These are phyloP conservation scores for Aquilaria malaccensis DNA, from an alignment of 345 rosid species.

Conservation along the genomic window DNA sequence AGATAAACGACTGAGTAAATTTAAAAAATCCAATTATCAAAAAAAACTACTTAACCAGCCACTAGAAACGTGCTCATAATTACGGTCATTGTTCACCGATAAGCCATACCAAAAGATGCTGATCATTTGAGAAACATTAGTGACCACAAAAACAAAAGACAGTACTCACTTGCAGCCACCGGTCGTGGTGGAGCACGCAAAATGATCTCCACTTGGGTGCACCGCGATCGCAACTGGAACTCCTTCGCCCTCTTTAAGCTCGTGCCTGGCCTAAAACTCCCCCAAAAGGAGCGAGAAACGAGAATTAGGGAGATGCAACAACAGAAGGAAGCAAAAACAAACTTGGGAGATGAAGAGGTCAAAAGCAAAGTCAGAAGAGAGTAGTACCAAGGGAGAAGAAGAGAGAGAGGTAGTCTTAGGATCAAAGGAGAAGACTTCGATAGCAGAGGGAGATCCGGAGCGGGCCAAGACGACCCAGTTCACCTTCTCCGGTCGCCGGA, in stretches of 20 bases:
- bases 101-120: too few species aligned
- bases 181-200: conserved; percentile 71
- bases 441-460: conserved; percentile 49
- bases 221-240: conserved; percentile 58
- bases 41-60: too few species aligned
- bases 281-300: neutral
- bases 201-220: conserved; percentile 79
- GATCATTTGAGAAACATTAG: too few species aligned
- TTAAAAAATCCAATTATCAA: too few species aligned
- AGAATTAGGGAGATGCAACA: neutral
- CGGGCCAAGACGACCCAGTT: conserved; percentile 56
- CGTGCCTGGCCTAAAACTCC: conserved; percentile 41
- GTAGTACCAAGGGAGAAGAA: conserved; percentile 61
- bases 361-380: neutral
- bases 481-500: conserved; percentile 73
- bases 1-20: too few species aligned
- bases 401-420: conserved; percentile 55
- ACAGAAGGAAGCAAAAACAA: neutral
- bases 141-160: neutral
- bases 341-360: neutral
- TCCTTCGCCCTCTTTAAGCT: conserved; percentile 68
- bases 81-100: too few species aligned
- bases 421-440: conserved; percentile 82
- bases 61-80: too few species aligned
- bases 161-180: conserved; percentile 80